These are phyloP conservation scores for Lentithecium fluviatile DNA, from an alignment of 495 filamentous ascomycete genomes.

Conservation along the genomic window DNA sequence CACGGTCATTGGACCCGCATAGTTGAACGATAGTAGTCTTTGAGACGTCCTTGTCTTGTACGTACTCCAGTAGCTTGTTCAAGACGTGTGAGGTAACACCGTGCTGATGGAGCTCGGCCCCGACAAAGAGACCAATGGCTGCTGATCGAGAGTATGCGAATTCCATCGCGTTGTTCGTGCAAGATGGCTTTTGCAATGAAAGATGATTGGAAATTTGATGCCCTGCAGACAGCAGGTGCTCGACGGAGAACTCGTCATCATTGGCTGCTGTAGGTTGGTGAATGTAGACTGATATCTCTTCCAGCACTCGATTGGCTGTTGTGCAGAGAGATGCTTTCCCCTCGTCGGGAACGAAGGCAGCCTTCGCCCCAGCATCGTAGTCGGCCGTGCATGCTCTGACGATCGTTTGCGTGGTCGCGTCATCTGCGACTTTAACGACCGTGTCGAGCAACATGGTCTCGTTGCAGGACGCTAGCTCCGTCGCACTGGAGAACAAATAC, in stretches of 20 bases:
- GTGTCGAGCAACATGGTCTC: slow-evolving; percentile 16
- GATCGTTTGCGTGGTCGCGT: not conserved
- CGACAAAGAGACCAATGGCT: slow-evolving; percentile 14
- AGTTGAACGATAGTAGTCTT: slow-evolving; percentile 10
- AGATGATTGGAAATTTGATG: slow-evolving; percentile 14
- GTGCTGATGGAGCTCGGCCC: slow-evolving; percentile 14
- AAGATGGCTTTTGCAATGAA: slow-evolving; percentile 10
- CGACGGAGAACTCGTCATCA: slow-evolving; percentile 4
- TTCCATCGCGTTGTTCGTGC: slow-evolving; percentile 12
- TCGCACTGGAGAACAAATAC: slow-evolving; percentile 10
- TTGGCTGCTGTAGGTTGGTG: slow-evolving; percentile 2
- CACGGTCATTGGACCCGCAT: slow-evolving; percentile 8
- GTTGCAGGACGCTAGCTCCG: slow-evolving; percentile 5
- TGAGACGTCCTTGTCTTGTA: not conserved
- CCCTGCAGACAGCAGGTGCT: slow-evolving; percentile 11
- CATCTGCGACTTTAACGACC: slow-evolving; percentile 8
- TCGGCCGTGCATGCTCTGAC: slow-evolving; percentile 7
- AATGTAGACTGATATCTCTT: not conserved
- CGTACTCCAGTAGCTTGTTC: slow-evolving; percentile 12
- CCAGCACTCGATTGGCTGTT: slow-evolving; percentile 10
- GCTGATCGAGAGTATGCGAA: slow-evolving; percentile 17
- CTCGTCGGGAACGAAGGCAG: slow-evolving; percentile 8
- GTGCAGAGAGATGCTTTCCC: slow-evolving; percentile 13
- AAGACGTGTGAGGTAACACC: slow-evolving; percentile 3
- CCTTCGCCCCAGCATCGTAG: not conserved